Percentiles rank a stretch among this genome's conserved stretches.
These are phyloP conservation scores for Fusarium keratoplasticum DNA, from an alignment of 2,329 filamentous ascomycete species.

Conservation along the genomic window DNA sequence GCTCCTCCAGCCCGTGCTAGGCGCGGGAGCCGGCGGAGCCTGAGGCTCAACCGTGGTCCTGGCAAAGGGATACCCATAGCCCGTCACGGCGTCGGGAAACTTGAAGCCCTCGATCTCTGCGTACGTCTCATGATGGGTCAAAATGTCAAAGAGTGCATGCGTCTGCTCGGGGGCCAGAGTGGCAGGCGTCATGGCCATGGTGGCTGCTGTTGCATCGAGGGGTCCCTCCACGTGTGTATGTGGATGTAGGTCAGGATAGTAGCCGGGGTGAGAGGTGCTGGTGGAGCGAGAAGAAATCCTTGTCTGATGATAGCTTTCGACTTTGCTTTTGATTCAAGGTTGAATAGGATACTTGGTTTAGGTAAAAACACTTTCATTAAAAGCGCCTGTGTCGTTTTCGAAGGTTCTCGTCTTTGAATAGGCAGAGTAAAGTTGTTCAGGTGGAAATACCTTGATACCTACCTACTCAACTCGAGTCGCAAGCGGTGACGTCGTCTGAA, in stretches of 20 bases:
- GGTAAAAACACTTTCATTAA: background rate
- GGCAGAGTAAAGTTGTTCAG: background rate
- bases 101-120: conserved; percentile 80
- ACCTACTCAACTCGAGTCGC: background rate
- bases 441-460: background rate
- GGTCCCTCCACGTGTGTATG: background rate
- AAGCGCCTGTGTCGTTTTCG: background rate
- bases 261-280: background rate
- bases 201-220: conserved; percentile 26
- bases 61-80: conserved; percentile 78
- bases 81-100: conserved; percentile 69
- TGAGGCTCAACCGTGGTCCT: conserved; percentile 30
- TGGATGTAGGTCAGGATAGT: background rate
- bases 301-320: background rate
- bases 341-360: background rate
- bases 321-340: background rate
- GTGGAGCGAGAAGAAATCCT: background rate
- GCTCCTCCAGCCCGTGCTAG: conserved; percentile 32
- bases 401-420: background rate
- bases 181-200: conserved; percentile 43
- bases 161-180: conserved; percentile 55
- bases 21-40: conserved; percentile 9
- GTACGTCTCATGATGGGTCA: conserved; percentile 70
- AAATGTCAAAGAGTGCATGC: conserved; percentile 68
- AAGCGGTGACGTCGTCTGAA: conserved; percentile 30